These are phyloP conservation scores for Cercophora sp. DNA, from an alignment of 495 filamentous ascomycete genomes.

Conservation along the genomic window DNA sequence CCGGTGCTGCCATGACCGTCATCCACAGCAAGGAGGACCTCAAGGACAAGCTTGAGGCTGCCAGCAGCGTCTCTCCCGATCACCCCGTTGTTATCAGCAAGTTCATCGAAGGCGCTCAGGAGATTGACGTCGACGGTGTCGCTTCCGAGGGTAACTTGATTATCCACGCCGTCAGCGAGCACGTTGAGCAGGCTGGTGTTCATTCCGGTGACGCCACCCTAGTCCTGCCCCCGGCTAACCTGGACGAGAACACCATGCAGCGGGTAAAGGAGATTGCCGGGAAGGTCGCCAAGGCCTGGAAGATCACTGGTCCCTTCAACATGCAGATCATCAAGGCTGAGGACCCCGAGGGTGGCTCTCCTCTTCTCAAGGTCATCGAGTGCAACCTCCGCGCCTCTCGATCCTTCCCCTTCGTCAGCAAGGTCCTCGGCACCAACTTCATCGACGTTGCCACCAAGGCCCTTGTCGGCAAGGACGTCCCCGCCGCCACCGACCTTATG, in stretches of 20 bases:
- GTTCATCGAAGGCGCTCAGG: conserved; percentile 95
- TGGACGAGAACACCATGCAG: conserved; percentile 70
- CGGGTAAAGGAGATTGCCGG: conserved; percentile 90
- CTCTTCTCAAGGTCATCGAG: conserved; percentile 85
- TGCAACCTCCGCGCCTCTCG: conserved; percentile 97
- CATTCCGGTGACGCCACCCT: conserved; percentile 97
- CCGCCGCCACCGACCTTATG: conserved; percentile 87
- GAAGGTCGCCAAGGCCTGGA: conserved; percentile 97
- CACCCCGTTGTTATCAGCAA: conserved; percentile 99
- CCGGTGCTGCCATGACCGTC: conserved; percentile 98
- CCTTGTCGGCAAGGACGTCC: conserved; percentile 80
- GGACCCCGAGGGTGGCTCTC: conserved; percentile 63
- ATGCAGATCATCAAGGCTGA: conserved; percentile 99
- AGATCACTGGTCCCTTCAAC: conserved; percentile 96
- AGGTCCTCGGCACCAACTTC: conserved; percentile 96
- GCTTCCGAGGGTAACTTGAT: conserved; percentile 82
- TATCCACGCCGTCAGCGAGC: conserved; percentile 91
- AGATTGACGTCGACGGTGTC: conserved; percentile 97
- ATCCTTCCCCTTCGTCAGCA: conserved; percentile 96
- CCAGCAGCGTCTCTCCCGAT: conserved; percentile 87
- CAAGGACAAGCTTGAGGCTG: conserved; percentile 85
- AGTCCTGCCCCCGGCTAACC: conserved; percentile 79
- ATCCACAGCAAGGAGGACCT: conserved; percentile 89
- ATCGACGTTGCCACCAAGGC: conserved; percentile 95
- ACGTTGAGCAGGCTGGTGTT: conserved; percentile 95